Base-by-base conservation (phyloP, 495 filamentous ascomycete genomes). In the Margaritispora aquatica region DNA sequence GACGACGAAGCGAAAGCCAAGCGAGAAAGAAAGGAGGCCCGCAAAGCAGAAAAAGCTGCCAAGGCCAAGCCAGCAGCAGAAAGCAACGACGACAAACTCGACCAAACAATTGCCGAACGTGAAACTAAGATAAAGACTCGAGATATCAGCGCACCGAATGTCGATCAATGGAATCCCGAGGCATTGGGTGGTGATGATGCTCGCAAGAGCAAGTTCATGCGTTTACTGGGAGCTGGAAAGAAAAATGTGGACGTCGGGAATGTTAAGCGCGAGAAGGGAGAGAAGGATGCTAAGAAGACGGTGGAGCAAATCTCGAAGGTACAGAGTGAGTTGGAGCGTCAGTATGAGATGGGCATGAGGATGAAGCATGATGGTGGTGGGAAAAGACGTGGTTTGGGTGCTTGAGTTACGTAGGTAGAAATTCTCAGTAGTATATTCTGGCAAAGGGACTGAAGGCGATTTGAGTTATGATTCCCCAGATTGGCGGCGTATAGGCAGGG, bases 291-390 rank as follows among this genome's bases (percentile, higher is more conserved):
- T 2, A 59, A 62, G 7, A 34, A 58, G 15, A 41, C 26, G 64
- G 26, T 62, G 61, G 54, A 57, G 50, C 44, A 66, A 53, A 50
- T 57, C 68, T 49, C 67, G 26, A 66, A 71, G 51, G 70, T 78
- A 22, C 75, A 84, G 51, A 69, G 72, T 29, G 82, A 84, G 49
- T 71, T 86, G 11, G 80, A 85, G 66, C 77, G 73, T 54, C 83
- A 85, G 62, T 85, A 80, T 57, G 73, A 80, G 38, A 69, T 70
- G 3, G 79, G 83, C n/a, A 79, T 84, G 60, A 74, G 70, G 57
- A 77, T 81, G 73, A 85, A 84, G 71, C 73, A 78, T 27, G 81
- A 81, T 54, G 65, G 70, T 1, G 74, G 74, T 10, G 73, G 73
- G 0, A 79, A 81, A 63, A 73, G 74, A 58, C 74, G 71, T 38